Percentiles rank a stretch among this genome's conserved stretches.
phyloP scores from a whole-genome alignment of 345 rosid genomes.

The Eucalyptus polyanthemos region DNA sequence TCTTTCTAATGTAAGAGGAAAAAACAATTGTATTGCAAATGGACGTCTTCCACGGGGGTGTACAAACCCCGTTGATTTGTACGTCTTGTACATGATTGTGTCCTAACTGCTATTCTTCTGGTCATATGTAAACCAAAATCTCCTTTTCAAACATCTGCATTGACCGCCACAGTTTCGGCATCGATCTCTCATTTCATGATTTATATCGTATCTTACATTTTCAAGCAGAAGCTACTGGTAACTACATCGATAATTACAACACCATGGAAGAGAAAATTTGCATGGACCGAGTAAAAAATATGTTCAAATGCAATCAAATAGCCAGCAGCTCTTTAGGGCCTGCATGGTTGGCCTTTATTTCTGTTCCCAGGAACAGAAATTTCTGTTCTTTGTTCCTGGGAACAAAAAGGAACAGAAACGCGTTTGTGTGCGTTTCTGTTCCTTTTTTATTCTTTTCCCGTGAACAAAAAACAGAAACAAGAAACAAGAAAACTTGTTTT shows the following conservation, averaged over 20 bases:
- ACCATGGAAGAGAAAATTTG: not conserved
- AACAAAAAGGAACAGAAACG: too few species aligned
- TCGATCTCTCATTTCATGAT: not conserved
- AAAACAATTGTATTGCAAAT: not conserved
- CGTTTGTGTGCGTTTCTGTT: too few species aligned
- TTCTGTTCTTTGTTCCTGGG: too few species aligned
- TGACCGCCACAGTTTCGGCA: not conserved
- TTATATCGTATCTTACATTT: not conserved
- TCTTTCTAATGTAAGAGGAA: not conserved
- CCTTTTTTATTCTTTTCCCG: too few species aligned
- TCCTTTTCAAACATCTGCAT: not conserved
- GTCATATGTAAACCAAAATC: not conserved
- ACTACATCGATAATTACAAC: not conserved
- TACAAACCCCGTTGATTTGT: not conserved
- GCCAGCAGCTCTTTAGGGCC: not conserved
- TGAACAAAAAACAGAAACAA: too few species aligned
- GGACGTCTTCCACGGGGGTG: not conserved
- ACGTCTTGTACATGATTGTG: not conserved
- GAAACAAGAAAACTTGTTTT: too few species aligned
- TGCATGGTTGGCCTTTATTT: too few species aligned
- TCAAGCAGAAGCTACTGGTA: not conserved
- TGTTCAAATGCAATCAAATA: not conserved
- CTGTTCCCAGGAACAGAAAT: too few species aligned
- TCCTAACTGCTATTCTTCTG: not conserved
- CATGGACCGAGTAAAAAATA: not conserved